A percentile compares a stretch with the other conserved stretches of the same genome.
Evolutionary conservation across 768 basidiomycete species (phyloP).

Genomic region (Mycena alexandri): DNA sequence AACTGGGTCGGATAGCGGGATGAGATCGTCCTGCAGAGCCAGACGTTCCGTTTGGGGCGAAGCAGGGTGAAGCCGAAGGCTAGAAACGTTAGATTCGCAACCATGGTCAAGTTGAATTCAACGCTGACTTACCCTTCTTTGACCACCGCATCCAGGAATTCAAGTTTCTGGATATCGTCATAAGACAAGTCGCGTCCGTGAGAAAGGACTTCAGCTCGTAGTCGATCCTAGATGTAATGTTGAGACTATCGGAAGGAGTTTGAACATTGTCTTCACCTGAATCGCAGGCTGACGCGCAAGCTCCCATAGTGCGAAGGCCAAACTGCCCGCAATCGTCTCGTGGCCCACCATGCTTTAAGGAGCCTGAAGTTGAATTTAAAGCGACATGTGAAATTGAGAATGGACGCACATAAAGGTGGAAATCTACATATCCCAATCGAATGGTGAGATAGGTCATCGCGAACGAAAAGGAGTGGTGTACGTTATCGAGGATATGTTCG

Average conservation of each 20-base stretch:
- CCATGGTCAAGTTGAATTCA: conserved; percentile 4
- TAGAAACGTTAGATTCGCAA: conserved; percentile 24
- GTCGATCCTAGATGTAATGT: conserved; percentile 41
- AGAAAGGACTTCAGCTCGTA: conserved; percentile 54
- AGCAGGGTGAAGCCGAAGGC: conserved; percentile 56
- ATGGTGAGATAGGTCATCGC: not conserved
- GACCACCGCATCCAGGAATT: conserved; percentile 57
- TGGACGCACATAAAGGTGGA: conserved; percentile 37
- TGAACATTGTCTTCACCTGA: conserved; percentile 37
- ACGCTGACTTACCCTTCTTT: conserved; percentile 51
- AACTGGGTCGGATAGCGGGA: conserved; percentile 55
- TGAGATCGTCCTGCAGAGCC: conserved; percentile 54
- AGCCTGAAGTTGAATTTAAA: not conserved
- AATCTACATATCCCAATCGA: conserved; percentile 25
- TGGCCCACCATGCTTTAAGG: conserved; percentile 54
- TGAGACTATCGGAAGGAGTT: not conserved
- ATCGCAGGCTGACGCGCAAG: conserved; percentile 53
- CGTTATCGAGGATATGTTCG: conserved; percentile 45
- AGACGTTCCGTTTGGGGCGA: conserved; percentile 56
- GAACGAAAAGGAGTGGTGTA: conserved; percentile 16
- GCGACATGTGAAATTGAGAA: not conserved
- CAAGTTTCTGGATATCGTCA: conserved; percentile 53
- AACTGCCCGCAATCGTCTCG: conserved; percentile 55
- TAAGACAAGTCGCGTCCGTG: conserved; percentile 49
- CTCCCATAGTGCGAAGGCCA: conserved; percentile 54